phyloP scores from a whole-genome alignment of 2,329 filamentous ascomycete species.

The Chaetomiaceae sp. region DNA sequence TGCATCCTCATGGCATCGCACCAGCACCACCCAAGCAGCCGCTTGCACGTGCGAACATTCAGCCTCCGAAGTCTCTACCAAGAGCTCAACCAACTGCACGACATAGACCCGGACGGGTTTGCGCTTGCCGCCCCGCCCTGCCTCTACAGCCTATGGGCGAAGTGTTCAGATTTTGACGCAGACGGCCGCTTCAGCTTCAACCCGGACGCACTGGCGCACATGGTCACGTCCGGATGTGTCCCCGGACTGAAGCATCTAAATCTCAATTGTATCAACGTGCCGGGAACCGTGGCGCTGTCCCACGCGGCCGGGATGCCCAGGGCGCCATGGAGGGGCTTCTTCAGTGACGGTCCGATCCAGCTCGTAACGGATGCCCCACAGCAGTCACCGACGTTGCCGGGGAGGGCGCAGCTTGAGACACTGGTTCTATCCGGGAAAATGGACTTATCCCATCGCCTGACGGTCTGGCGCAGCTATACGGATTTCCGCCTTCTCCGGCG shows the following conservation, averaged over 20 bases:
- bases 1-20: conserved; percentile 6
- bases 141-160: conserved; percentile 3
- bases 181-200: background rate
- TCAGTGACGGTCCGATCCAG: background rate
- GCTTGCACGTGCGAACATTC: conserved; percentile 7
- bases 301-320: background rate
- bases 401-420: background rate
- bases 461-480: background rate
- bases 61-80: conserved; percentile 5
- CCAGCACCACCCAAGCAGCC: conserved; percentile 1
- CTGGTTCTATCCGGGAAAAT: background rate
- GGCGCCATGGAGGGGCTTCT: background rate
- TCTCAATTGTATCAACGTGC: background rate
- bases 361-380: background rate
- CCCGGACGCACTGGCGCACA: background rate
- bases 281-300: background rate
- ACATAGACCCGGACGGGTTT: conserved; percentile 4
- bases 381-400: background rate
- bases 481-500: background rate
- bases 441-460: background rate
- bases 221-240: background rate
- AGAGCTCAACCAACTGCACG: background rate
- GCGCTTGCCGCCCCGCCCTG: conserved; percentile 4
- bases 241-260: background rate
- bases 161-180: background rate